Evolutionary conservation across 108 stramenopile species (phyloP), one percentile per base, ranked within the genome.

Genomic region (Nitzschia putrida): DNA sequence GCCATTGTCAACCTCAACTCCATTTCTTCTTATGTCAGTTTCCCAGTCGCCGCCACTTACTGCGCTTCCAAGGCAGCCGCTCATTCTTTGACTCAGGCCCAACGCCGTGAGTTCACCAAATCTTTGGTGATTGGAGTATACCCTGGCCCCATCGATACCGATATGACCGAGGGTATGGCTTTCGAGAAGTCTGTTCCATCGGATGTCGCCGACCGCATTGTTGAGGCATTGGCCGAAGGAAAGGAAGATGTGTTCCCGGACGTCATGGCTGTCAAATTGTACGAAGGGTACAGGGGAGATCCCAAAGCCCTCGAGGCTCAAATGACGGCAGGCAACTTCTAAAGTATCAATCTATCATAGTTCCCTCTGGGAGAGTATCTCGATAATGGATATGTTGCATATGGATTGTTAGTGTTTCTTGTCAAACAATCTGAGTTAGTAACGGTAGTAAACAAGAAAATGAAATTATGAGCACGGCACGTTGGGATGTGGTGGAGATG

Each of bases 201-300:
- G 23, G 24, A 53, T 24, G 64, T 65, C 10, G 64, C 64, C 0
- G 45, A 47, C 14, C 18, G 10, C 11, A 50, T 65, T 26, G 16
- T 65, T 7, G 24, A 50, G 21, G 64, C 44, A 22, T 50, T 65
- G 29, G 13, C 29, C 5, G 64, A 65, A 50, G 64, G 64, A 16
- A 43, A 65, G 23, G 64, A 65, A 29, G 47, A 65, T 50, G 11
- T 65, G n/a, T 49, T 50, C 39, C 64, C 64, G 4, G 64, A 65
- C 50, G 25, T 22, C 47, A 49, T 49, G 47, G 14, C 47, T 2
- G 47, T 49, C 6, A 2, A 49, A 18, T 3, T 60, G 25, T 38
- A n/a, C 38, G 59, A 29, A 29, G 39, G 39, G 6, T 60, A 34
- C 29, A 29, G 37, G 26, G 37, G 2, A 1, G 59, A 60, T 39